Conservation (phyloP, 2,329 filamentous ascomycete species). For the Colletotrichum somersetense region DNA sequence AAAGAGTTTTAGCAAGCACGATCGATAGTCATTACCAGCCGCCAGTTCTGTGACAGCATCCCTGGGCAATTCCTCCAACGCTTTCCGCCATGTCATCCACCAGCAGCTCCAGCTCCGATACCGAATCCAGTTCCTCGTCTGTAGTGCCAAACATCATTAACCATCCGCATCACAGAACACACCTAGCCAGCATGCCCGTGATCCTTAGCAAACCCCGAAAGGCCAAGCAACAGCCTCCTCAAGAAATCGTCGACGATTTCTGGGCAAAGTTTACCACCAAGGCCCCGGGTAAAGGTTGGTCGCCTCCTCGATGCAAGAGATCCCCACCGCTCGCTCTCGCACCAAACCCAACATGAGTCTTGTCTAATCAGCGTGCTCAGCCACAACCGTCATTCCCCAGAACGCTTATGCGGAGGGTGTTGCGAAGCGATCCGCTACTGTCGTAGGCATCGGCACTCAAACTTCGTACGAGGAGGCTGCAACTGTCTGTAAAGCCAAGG, state of each 20-base stretch:
- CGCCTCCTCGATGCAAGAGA: slow-evolving; percentile 11
- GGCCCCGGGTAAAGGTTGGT: slow-evolving; percentile 74
- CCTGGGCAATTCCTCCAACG: not conserved
- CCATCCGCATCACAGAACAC: slow-evolving; percentile 16
- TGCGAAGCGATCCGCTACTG: slow-evolving; percentile 66
- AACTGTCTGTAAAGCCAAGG: slow-evolving; percentile 75
- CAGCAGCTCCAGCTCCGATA: slow-evolving; percentile 23
- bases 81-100: slow-evolving; percentile 22
- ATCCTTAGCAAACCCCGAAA: slow-evolving; percentile 19
- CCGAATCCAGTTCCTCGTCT: slow-evolving; percentile 11
- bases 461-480: slow-evolving; percentile 81
- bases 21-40: not conserved
- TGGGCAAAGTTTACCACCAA: slow-evolving; percentile 80
- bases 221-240: slow-evolving; percentile 69
- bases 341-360: slow-evolving; percentile 30
- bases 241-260: slow-evolving; percentile 78
- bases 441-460: slow-evolving; percentile 59
- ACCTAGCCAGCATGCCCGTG: slow-evolving; percentile 34
- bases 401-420: slow-evolving; percentile 74
- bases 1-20: not conserved
- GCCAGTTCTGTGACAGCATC: not conserved
- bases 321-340: not conserved
- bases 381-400: slow-evolving; percentile 77
- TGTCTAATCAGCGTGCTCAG: slow-evolving; percentile 49
- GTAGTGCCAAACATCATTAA: not conserved